A percentile compares a stretch with the other conserved stretches of the same genome.
phyloP scores from a whole-genome alignment of 108 stramenopile species.

The Nannochloropsis granulata region DNA sequence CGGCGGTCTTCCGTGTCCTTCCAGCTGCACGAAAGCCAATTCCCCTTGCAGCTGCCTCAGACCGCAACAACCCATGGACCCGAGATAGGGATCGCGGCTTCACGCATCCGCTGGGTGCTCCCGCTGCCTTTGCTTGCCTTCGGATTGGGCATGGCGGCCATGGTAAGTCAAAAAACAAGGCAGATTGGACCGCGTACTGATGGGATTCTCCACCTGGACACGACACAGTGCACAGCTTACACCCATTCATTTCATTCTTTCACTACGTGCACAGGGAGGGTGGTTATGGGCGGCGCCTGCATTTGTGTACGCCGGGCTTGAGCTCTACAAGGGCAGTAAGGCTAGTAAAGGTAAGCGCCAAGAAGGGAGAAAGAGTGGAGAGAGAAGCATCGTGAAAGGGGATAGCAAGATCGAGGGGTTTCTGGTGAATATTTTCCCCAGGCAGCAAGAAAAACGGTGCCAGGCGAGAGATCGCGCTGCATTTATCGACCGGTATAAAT shows the following conservation, averaged over 20 bases:
- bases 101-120: not conserved
- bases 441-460: no score
- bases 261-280: not conserved
- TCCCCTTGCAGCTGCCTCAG: not conserved
- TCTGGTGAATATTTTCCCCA: no score
- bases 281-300: not conserved
- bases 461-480: no score
- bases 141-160: not conserved
- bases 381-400: no score
- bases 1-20: not conserved
- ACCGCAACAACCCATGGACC: not conserved
- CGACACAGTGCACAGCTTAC: no score
- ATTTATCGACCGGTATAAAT: no score
- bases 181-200: no score
- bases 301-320: not conserved
- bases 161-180: not conserved
- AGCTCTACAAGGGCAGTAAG: not conserved
- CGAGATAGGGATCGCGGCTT: not conserved
- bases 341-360: no score
- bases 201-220: no score
- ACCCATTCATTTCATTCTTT: no score
- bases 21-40: not conserved
- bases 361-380: no score
- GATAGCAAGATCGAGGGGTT: no score
- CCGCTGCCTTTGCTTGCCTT: not conserved